Base-by-base conservation (phyloP, 306 rosid species). In the Prunus mongolica region DNA sequence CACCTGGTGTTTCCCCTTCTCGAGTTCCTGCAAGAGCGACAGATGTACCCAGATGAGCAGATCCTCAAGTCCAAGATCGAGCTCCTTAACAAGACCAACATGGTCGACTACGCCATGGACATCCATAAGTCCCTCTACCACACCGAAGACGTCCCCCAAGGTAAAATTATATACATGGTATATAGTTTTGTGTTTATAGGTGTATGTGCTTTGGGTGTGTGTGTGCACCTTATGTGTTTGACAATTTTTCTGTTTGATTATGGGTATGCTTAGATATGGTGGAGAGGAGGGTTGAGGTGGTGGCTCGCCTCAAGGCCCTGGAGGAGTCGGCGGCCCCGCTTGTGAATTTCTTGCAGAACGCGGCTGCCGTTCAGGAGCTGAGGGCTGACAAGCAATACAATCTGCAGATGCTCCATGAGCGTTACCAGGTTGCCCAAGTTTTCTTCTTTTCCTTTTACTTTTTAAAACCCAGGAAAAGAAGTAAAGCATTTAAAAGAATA, bases 41-140 rank as follows among this genome's bases (percentile, higher is more conserved):
- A 82, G 52, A 72, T 95, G 12, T 86, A 92, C 81, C 87, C 90
- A 6, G 91, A 92, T 16, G 91, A 86, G 65, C 88, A 86, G 82
- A 95, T 95, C 79, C 97, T 95, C 46, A 89, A 92, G 83, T 86
- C 91, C 8, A 95, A 95, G 81, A 92, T 95, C 74, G 97, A 90
- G 74, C 97, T 95, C 5, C 95, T 95, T 51, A 92, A 84, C 89
- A 87, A 88, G 78, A 95, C 99, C 34, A 90, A 90, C 86, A 95
- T 95, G 99, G 99, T 95, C 25, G 99, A 95, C 61, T 95, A 92
- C 57, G 96, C 96, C 65, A 92, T 92, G 99, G 97, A 92, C 82
- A 92, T 92, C 78, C 92, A 92, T 86, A 95, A 95, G 78, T 86
- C 88, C 25, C 97, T 95, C 54, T 90, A 92, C 81, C 96, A 83